Evolutionary conservation across 1,284 basidiomycete species (phyloP), one percentile per base, ranked within the genome.

Genomic region (Heliocybe sulcata): DNA sequence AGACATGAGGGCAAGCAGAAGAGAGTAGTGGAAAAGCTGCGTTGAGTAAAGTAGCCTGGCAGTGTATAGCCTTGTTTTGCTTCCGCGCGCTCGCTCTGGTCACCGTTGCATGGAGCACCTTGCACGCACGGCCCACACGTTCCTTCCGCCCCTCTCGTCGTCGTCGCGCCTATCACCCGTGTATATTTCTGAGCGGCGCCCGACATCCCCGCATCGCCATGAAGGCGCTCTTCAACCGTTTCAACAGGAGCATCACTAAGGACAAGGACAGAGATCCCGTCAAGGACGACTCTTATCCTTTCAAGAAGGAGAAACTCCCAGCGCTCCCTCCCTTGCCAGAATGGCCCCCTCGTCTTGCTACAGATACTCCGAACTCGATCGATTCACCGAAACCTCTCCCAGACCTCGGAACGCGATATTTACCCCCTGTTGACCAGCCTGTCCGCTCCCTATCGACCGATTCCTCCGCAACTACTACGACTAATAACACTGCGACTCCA

Each of bases 161-260:
- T 45, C 55, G 57, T 54, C 59, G 19, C 35, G 29, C 19, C 45
- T 33, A 29, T 54, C 47, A 12, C 25, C 52, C 45, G 26, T 54
- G n/a, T 51, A 51, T 52, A 29, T 29, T 38, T 33, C 33, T 42
- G 35, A 33, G 29, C 19, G 45, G 45, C 27, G 50, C 55, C 23
- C 53, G 42, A 51, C 55, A 50, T 55, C 56, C 52, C 59, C 56
- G 52, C 55, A 58, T 56, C 58, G 61, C 68, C 63, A 90, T 90
- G 88, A 90, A 87, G 77, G 88, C 87, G 52, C 85, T 90, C 63
- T 79, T 90, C 68, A 77, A 80, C 66, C 81, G 87, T 63, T 75
- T 90, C 61, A 87, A 89, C 69, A 73, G 86, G 59, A 82, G 83
- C 59, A 76, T 80, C 57, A 72, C 79, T 54, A 73, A 72, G 62